Percentiles rank a stretch among this genome's conserved stretches.
These are phyloP conservation scores for Aspergillus aculeatinus DNA, from an alignment of 2,329 filamentous ascomycete genomes.

Conservation along the genomic window DNA sequence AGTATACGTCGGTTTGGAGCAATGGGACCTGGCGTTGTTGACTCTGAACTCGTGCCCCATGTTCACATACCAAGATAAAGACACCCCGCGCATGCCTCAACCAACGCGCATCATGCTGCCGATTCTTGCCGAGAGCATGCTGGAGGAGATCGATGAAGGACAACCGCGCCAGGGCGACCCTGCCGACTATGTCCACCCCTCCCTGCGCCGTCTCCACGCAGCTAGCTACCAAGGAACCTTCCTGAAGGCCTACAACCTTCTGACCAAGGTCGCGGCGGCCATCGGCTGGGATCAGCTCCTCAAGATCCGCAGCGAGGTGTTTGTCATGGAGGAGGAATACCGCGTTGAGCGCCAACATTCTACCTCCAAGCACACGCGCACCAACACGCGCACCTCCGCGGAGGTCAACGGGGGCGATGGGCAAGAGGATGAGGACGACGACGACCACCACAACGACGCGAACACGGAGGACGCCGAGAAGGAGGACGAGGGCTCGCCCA, in stretches of 20 bases:
- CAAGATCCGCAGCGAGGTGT: slow-evolving; percentile 92
- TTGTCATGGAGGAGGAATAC: slow-evolving; percentile 99
- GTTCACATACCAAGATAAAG: slow-evolving; percentile 99
- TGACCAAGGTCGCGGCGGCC: slow-evolving; percentile 93
- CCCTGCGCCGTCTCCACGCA: slow-evolving; percentile 79
- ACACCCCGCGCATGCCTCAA: slow-evolving; percentile 90
- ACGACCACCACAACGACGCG: not conserved
- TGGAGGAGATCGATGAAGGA: slow-evolving; percentile 95
- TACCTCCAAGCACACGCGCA: slow-evolving; percentile 18
- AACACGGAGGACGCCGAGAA: slow-evolving; percentile 29
- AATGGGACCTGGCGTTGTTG: slow-evolving; percentile 93
- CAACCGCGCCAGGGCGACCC: slow-evolving; percentile 70
- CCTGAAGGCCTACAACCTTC: slow-evolving; percentile 85
- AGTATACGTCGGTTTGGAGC: slow-evolving; percentile 89
- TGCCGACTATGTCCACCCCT: slow-evolving; percentile 82
- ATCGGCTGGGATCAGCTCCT: slow-evolving; percentile 97
- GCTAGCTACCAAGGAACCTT: slow-evolving; percentile 93
- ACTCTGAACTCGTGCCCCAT: slow-evolving; percentile 98
- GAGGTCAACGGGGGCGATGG: slow-evolving; percentile 39
- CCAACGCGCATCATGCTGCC: slow-evolving; percentile 85
- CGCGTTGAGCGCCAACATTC: slow-evolving; percentile 64
- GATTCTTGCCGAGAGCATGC: slow-evolving; percentile 79
- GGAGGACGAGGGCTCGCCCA: slow-evolving; percentile 29
- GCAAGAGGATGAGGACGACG: slow-evolving; percentile 28
- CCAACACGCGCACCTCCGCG: slow-evolving; percentile 30